Percentiles rank a stretch among this genome's conserved stretches.
phyloP scores from a whole-genome alignment of 768 basidiomycete genomes.

The Tulasnella sp. region DNA sequence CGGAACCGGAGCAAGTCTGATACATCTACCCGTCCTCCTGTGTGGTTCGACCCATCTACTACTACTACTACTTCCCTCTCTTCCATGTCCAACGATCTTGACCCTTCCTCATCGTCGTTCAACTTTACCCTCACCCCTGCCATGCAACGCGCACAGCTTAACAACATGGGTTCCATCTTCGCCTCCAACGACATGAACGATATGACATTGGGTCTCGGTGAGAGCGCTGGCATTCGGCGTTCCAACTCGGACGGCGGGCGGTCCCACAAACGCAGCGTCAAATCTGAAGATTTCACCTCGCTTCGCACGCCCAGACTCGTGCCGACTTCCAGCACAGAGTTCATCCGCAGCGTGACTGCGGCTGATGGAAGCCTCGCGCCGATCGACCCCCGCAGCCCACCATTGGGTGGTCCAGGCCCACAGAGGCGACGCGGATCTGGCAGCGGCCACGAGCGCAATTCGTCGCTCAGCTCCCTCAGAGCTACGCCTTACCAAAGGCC shows the following conservation, averaged over 20 bases:
- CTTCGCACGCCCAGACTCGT: constrained; percentile 29
- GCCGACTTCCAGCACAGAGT: background rate
- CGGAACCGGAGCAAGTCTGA: constrained; percentile 21
- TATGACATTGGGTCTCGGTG: background rate
- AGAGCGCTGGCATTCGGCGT: constrained; percentile 44
- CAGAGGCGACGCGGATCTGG: background rate
- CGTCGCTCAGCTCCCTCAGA: constrained; percentile 24
- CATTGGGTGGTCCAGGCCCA: background rate
- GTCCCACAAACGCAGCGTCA: constrained; percentile 49
- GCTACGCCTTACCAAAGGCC: constrained; percentile 27
- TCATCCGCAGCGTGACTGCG: constrained; percentile 28
- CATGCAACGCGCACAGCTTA: constrained; percentile 9
- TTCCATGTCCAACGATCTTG: constrained; percentile 31
- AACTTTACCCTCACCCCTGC: constrained; percentile 22
- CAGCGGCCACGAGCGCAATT: constrained; percentile 22
- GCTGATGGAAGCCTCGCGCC: constrained; percentile 29
- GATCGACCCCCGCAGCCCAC: constrained; percentile 23
- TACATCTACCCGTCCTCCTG: constrained; percentile 25
- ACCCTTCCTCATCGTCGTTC: background rate
- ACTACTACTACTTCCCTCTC: background rate
- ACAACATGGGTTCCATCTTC: background rate
- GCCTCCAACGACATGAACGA: background rate
- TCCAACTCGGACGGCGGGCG: constrained; percentile 48
- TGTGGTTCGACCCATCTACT: constrained; percentile 37
- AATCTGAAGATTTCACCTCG: constrained; percentile 56